These are phyloP conservation scores for Lentinula boryana DNA, from an alignment of 768 basidiomycete species.

Conservation along the genomic window DNA sequence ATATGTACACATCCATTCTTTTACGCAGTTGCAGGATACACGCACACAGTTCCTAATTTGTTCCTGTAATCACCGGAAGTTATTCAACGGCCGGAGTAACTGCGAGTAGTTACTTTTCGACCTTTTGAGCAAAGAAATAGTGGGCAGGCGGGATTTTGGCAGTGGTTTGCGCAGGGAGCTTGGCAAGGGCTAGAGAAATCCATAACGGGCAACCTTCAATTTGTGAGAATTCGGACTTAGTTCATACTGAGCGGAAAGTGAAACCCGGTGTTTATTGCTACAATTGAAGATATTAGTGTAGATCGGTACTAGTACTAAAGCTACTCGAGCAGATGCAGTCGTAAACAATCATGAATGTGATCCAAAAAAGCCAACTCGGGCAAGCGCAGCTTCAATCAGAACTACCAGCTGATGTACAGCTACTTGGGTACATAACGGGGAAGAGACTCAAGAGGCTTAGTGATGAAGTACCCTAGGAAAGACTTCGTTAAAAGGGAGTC, in stretches of 20 bases:
- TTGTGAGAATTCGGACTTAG: not conserved
- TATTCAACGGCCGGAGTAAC: not conserved
- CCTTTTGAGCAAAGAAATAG: not conserved
- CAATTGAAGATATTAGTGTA: not conserved
- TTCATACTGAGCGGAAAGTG: not conserved
- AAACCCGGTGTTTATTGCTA: not conserved
- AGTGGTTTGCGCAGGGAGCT: not conserved
- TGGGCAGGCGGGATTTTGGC: not conserved
- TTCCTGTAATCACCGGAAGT: not conserved
- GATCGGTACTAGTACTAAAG: not conserved
- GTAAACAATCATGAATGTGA: not conserved
- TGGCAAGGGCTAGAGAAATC: not conserved
- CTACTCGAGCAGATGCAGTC: not conserved
- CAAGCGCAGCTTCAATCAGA: not conserved
- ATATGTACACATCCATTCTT: not conserved
- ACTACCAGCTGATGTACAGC: constrained; percentile 7
- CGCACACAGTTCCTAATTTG: not conserved
- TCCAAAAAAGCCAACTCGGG: not conserved
- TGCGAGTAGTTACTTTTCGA: not conserved
- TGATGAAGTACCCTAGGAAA: constrained; percentile 45
- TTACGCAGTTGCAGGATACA: not conserved
- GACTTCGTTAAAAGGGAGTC: not conserved
- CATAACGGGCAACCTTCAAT: not conserved
- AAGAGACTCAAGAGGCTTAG: constrained; percentile 51
- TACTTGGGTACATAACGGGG: constrained; percentile 41